A percentile compares a stretch with the other conserved stretches of the same genome.
These are phyloP conservation scores for Ophiostoma angusticollis DNA, from an alignment of 2,329 filamentous ascomycete species.

Conservation along the genomic window DNA sequence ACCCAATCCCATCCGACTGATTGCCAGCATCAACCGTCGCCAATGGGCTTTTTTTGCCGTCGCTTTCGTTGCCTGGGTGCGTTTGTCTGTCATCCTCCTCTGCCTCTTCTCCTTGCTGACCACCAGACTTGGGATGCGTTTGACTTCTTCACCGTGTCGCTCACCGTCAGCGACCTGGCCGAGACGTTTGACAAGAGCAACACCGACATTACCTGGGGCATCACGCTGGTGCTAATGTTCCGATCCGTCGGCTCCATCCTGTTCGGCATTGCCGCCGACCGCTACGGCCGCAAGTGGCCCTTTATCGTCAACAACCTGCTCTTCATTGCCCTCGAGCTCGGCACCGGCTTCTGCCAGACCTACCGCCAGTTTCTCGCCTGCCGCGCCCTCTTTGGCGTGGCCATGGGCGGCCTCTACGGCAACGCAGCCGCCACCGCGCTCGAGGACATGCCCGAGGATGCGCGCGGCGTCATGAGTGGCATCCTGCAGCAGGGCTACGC, in stretches of 20 bases:
- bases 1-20: constrained; percentile 62
- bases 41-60: constrained; percentile 69
- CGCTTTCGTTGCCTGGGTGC: constrained; percentile 55
- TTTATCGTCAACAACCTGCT: constrained; percentile 69
- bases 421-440: constrained; percentile 68
- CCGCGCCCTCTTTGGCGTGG: constrained; percentile 59
- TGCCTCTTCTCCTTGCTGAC: not conserved
- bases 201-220: constrained; percentile 60
- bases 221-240: constrained; percentile 62
- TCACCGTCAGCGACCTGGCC: constrained; percentile 61
- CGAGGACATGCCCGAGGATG: constrained; percentile 44
- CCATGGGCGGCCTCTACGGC: constrained; percentile 73
- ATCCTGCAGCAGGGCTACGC: constrained; percentile 63
- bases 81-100: not conserved
- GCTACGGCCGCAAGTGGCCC: constrained; percentile 71
- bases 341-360: constrained; percentile 61
- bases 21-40: constrained; percentile 47
- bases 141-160: constrained; percentile 61
- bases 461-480: constrained; percentile 68
- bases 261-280: constrained; percentile 68
- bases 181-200: constrained; percentile 36
- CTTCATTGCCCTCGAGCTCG: constrained; percentile 42
- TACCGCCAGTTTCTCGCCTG: constrained; percentile 67
- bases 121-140: constrained; percentile 10
- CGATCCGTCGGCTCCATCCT: constrained; percentile 61